These are phyloP conservation scores for Austroboletus eburneus DNA, from an alignment of 768 basidiomycete genomes.

Conservation along the genomic window DNA sequence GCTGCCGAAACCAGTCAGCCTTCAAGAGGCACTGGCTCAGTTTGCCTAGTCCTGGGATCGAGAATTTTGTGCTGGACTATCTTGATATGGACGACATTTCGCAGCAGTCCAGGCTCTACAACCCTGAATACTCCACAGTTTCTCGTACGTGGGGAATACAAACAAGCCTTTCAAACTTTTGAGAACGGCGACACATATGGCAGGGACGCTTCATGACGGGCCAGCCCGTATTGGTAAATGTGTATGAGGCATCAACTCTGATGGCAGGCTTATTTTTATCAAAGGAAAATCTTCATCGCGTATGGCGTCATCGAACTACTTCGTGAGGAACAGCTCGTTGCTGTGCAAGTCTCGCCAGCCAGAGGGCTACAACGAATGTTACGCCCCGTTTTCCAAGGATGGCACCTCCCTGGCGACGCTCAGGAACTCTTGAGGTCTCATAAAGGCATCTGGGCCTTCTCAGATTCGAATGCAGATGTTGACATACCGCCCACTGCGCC, in stretches of 20 bases:
- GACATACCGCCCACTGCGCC: not conserved
- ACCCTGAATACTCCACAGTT: not conserved
- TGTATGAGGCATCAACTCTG: not conserved
- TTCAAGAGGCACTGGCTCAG: not conserved
- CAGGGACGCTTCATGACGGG: conserved; percentile 1
- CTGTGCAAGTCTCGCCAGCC: conserved; percentile 2
- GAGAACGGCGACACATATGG: not conserved
- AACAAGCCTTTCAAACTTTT: conserved; percentile 1
- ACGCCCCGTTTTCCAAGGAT: not conserved
- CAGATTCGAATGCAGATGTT: conserved; percentile 3
- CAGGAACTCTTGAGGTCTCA: not conserved
- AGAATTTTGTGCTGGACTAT: not conserved
- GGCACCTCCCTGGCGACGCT: not conserved
- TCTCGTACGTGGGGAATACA: conserved; percentile 5
- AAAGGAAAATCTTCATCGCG: conserved; percentile 10
- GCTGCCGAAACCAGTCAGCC: conserved; percentile 2
- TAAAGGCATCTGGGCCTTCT: conserved; percentile 1
- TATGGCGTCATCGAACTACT: conserved; percentile 5
- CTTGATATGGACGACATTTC: conserved; percentile 3
- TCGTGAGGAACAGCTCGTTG: not conserved
- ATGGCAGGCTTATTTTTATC: not conserved
- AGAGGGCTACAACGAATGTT: not conserved
- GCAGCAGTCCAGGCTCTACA: not conserved
- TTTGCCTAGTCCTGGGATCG: not conserved
- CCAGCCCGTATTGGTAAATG: conserved; percentile 7